Evolutionary conservation across 1,284 basidiomycete species (phyloP).

Genomic region (Vanrija pseudolonga): DNA sequence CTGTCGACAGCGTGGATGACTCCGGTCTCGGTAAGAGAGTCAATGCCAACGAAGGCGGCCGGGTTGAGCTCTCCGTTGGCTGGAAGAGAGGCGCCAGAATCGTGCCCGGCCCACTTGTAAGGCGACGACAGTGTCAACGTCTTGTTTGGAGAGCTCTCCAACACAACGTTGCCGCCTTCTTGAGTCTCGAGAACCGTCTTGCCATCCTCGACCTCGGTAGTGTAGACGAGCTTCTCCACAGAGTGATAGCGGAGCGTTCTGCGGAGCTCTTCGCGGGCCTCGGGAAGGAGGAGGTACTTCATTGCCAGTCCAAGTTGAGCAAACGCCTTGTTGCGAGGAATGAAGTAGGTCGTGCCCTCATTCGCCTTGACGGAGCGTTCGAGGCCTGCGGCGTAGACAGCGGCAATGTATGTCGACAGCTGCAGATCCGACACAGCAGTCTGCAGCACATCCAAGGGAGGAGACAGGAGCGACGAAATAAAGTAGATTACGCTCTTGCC

Average conservation of each 20-base stretch:
- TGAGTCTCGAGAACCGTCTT: slow-evolving; percentile 40
- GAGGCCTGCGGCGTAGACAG: slow-evolving; percentile 76
- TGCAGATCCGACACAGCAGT: slow-evolving; percentile 78
- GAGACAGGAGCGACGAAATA: slow-evolving; percentile 73
- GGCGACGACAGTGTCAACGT: slow-evolving; percentile 31
- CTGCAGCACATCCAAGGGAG: slow-evolving; percentile 75
- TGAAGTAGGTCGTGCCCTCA: slow-evolving; percentile 74
- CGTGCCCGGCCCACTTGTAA: slow-evolving; percentile 35
- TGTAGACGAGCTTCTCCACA: slow-evolving; percentile 72
- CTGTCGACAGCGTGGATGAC: slow-evolving; percentile 83
- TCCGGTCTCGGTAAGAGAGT: slow-evolving; percentile 76
- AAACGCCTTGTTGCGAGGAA: slow-evolving; percentile 87
- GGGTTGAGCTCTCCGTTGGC: slow-evolving; percentile 42
- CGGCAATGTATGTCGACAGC: slow-evolving; percentile 83
- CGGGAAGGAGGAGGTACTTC: slow-evolving; percentile 68
- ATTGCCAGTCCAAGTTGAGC: slow-evolving; percentile 81
- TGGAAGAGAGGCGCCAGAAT: slow-evolving; percentile 49
- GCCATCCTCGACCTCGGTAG: slow-evolving; percentile 50
- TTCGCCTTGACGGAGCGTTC: slow-evolving; percentile 65
- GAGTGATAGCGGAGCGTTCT: slow-evolving; percentile 82
- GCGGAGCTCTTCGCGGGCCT: slow-evolving; percentile 72
- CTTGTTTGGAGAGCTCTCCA: slow-evolving; percentile 29
- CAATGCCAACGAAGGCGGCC: slow-evolving; percentile 44
- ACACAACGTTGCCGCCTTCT: slow-evolving; percentile 48
- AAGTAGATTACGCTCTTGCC: slow-evolving; percentile 86